Conservation (phyloP, 306 rosid genomes). For the Malus sieversii region DNA sequence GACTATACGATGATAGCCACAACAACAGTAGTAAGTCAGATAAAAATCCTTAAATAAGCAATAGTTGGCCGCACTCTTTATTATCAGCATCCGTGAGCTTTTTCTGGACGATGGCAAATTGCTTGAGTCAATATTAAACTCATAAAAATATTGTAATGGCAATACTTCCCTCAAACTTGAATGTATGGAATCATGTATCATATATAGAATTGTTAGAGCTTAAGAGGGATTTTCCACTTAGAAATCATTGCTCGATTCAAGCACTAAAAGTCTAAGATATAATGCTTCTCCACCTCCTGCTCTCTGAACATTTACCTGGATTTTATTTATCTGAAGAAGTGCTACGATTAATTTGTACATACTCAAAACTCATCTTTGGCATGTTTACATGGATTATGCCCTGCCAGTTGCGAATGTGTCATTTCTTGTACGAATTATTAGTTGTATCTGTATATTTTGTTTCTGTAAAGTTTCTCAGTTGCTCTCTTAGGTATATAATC, state of each 20-base stretch:
- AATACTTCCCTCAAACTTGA: not conserved
- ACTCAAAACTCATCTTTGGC: not conserved
- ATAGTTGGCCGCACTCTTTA: not conserved
- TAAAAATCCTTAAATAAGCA: not conserved
- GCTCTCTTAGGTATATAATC: constrained; percentile 7
- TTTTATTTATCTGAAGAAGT: not conserved
- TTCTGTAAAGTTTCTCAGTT: constrained; percentile 2
- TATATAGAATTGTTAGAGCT: not conserved
- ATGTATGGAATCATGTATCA: not conserved
- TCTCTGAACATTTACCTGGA: too few relatives aligned
- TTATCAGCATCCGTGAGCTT: constrained; percentile 4
- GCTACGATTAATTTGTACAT: not conserved
- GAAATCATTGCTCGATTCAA: too few relatives aligned
- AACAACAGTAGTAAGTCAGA: constrained; percentile 67
- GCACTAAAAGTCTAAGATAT: not conserved
- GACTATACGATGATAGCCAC: constrained; percentile 97
- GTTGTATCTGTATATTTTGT: not conserved
- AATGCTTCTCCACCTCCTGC: too few relatives aligned
- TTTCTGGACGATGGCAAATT: not conserved
- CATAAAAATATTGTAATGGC: not conserved
- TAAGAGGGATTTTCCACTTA: too few relatives aligned
- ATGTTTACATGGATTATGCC: not conserved
- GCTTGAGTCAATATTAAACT: not conserved
- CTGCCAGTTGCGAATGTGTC: not conserved
- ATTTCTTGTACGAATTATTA: not conserved